Conservation (phyloP, 805 yeast species). For the Kluyveromyces dobzhanskii region DNA sequence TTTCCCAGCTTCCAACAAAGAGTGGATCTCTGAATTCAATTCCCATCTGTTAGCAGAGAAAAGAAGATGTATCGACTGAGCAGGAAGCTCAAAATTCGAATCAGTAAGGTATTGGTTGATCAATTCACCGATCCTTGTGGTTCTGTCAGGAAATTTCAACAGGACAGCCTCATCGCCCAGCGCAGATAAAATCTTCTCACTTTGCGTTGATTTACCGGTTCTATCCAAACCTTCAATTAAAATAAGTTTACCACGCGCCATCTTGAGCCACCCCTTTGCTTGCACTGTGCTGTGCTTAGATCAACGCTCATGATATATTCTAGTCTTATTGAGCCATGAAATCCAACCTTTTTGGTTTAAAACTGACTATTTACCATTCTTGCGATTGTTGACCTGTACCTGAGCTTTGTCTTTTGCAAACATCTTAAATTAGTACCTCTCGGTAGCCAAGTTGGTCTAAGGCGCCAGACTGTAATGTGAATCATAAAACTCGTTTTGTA, state of each 20-base stretch:
- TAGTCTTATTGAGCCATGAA: too few species aligned
- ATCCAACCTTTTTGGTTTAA: too few species aligned
- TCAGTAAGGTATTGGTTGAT: slow-evolving; percentile 66
- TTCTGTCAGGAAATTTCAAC: slow-evolving; percentile 80
- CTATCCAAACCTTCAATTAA: slow-evolving; percentile 90
- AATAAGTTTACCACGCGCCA: slow-evolving; percentile 51
- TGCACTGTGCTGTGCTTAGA: too few species aligned
- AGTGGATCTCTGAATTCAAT: slow-evolving; percentile 38
- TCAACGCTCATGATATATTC: too few species aligned
- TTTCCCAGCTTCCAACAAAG: slow-evolving; percentile 37
- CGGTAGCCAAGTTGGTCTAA: slow-evolving; percentile 32
- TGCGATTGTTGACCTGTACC: too few species aligned
- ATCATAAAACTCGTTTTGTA: slow-evolving; percentile 9
- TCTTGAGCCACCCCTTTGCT: neutral
- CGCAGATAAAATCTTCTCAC: slow-evolving; percentile 32
- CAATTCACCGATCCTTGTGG: slow-evolving; percentile 71
- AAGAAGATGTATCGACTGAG: slow-evolving; percentile 76
- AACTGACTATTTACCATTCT: too few species aligned
- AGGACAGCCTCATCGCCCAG: slow-evolving; percentile 34
- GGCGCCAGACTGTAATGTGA: slow-evolving; percentile 31
- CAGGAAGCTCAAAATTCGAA: slow-evolving; percentile 43
- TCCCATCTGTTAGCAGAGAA: slow-evolving; percentile 98
- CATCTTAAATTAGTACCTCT: slow-evolving; percentile 12
- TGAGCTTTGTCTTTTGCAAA: neutral
- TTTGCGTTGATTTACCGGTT: slow-evolving; percentile 90